Evolutionary conservation across 2,329 filamentous ascomycete species (phyloP), one percentile per base, ranked within the genome.

Genomic region (Pseudocercospora crystallina): DNA sequence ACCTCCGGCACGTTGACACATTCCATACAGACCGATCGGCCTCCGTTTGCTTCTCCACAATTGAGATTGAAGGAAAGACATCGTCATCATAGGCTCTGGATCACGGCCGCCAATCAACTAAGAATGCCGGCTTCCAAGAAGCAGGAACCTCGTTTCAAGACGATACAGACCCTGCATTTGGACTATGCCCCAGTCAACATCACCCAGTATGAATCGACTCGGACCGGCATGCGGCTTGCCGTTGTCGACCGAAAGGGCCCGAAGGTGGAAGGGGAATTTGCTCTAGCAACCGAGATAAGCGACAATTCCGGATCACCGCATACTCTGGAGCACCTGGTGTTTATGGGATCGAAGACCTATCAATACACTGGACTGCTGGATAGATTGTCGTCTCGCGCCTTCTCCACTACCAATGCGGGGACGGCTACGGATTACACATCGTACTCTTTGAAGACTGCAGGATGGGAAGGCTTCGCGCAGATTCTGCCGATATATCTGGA

Each of bases 381-480:
- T 70, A 96, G 95, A 73, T 80, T 99, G 51, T 90, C 94, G 2
- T 95, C 90, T 4, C 83, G 95, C 58, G 90, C 92, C 1, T 99
- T 97, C 69, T 95, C 92, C 1, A 82, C 81, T 51, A 99, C 94
- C 30, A 99, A 99, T 71, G 94, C 94, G 3, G 99, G 92, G 90
- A 99, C 94, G 1, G 90, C 90, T 15, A 94, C 88, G 10, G 94
- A 97, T 62, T 91, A 97, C 67, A 99, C 95, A 1, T 91, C 91
- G 2, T 99, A 99, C 71, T 96, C 90, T 0, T 79, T 99, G 12
- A 89, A 96, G 64, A 94, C 90, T 9, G 94, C 94, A 17, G 94
- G 94, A 2, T 99, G 94, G 92, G 90, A 95, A 62, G 92, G 92
- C 8, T 99, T 99, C 67, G 86, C 91, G 1, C 89, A 95, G 69